Base-by-base conservation (phyloP, 1,284 basidiomycete genomes). In the Tilletia indica region DNA sequence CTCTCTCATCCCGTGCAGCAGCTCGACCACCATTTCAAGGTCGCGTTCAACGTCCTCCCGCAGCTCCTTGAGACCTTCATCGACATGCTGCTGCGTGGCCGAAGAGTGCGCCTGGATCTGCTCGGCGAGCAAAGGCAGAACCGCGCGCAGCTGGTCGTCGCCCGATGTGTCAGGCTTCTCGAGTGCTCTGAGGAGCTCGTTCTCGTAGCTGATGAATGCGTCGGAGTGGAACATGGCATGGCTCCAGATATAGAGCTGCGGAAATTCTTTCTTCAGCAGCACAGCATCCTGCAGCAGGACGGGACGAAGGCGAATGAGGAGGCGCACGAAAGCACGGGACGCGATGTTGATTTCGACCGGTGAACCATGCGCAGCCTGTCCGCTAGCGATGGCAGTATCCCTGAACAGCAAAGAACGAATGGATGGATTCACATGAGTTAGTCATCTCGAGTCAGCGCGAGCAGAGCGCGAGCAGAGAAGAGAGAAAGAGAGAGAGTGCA, bases 331-430 rank as follows among this genome's bases (percentile, higher is more conserved):
- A 6, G 51, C 51, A 6, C 51, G 51, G 16, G 51, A 16, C 4
- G 51, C 51, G 16, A 54, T 54, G 51, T 54, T 54, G 51, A 54
- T 19, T 16, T 54, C 51, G 4, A 54, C 51, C 51, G 51, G 51
- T 6, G 6, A 25, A 19, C 51, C 51, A 6, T 54, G 51, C 5
- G 16, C 51, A 16, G 19, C 51, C 31, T 6, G 6, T 6, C 51
- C 51, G 4, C 19, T 54, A 16, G 19, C 51, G 51, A 54, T 54
- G 31, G 51, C 51, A 54, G 31, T 54, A 25, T 54, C 51, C 51
- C 51, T 54, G 51, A 54, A 11, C 47, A 48, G 19, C 9, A 19
- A 48, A 48, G 47, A n/a, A n/a, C n/a, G n/a, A n/a, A n/a, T n/a
- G n/a, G n/a, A n/a, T n/a, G n/a, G n/a, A n/a, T n/a, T n/a, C n/a